Evolutionary conservation across 2,329 filamentous ascomycete species (phyloP).

Genomic region (Leptographium flavum): DNA sequence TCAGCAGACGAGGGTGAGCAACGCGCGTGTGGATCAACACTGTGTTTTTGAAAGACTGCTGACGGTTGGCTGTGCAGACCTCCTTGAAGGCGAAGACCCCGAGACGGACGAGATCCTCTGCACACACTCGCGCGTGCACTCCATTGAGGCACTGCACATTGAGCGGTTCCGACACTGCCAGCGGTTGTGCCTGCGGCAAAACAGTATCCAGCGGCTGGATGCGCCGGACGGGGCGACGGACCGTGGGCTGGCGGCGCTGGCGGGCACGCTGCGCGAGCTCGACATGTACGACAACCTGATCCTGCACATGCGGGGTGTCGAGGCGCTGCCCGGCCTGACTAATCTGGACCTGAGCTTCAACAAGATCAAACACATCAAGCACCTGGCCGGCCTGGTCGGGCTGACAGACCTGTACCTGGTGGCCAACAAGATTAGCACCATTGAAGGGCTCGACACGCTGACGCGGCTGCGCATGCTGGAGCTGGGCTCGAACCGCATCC

Average conservation of each 20-base stretch:
- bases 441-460: constrained; percentile 70
- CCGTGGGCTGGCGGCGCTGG: constrained; percentile 48
- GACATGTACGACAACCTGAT: constrained; percentile 97
- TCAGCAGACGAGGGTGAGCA: constrained; percentile 62
- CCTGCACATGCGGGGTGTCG: constrained; percentile 70
- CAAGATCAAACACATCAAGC: constrained; percentile 97
- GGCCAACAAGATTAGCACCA: constrained; percentile 81
- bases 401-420: constrained; percentile 83
- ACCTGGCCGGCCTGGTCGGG: constrained; percentile 61
- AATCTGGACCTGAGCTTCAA: constrained; percentile 92
- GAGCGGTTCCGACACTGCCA: constrained; percentile 66
- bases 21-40: neutral
- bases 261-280: constrained; percentile 59
- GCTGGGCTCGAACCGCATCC: constrained; percentile 81
- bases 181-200: constrained; percentile 83
- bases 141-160: constrained; percentile 63
- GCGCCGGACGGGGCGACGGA: neutral
- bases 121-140: constrained; percentile 72
- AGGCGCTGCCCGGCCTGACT: constrained; percentile 60
- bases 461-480: constrained; percentile 70
- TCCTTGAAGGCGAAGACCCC: constrained; percentile 44
- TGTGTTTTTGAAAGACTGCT: neutral
- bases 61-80: constrained; percentile 27
- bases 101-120: constrained; percentile 70
- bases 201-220: constrained; percentile 68